phyloP scores from a whole-genome alignment of 1,284 basidiomycete genomes.

The Ustilago vetiveriae region DNA sequence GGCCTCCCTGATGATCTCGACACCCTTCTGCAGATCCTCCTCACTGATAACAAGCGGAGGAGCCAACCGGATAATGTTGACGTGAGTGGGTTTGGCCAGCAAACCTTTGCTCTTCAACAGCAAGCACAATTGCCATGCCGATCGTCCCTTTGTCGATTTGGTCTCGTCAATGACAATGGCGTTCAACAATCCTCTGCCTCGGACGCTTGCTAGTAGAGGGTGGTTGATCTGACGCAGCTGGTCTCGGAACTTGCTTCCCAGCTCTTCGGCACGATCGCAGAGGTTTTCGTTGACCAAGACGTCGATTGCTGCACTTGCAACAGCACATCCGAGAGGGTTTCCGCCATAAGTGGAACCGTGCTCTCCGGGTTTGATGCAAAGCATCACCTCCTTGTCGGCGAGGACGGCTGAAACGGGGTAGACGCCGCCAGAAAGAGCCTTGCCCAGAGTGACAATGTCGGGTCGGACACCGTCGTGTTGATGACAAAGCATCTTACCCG shows the following conservation, averaged over 20 bases:
- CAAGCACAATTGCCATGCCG: constrained; percentile 95
- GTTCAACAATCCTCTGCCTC: constrained; percentile 88
- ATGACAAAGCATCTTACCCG: constrained; percentile 71
- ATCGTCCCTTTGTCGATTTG: constrained; percentile 78
- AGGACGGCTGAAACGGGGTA: constrained; percentile 97
- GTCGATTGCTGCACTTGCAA: constrained; percentile 87
- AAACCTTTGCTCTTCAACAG: constrained; percentile 89
- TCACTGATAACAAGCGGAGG: constrained; percentile 93
- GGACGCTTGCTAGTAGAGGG: constrained; percentile 77
- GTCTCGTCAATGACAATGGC: constrained; percentile 92
- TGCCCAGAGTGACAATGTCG: constrained; percentile 92
- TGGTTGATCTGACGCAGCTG: constrained; percentile 60
- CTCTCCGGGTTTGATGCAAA: constrained; percentile 94
- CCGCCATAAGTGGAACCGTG: constrained; percentile 87
- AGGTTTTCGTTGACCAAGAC: constrained; percentile 89
- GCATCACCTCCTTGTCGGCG: constrained; percentile 88
- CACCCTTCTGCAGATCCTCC: constrained; percentile 79
- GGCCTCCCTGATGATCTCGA: constrained; percentile 80
- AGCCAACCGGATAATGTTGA: constrained; percentile 95
- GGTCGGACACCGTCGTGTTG: constrained; percentile 85
- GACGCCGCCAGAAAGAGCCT: constrained; percentile 94
- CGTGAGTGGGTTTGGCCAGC: constrained; percentile 94
- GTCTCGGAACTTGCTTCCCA: constrained; percentile 80
- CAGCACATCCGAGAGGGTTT: constrained; percentile 93
- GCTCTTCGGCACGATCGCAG: constrained; percentile 77